Evolutionary conservation across 2,329 filamentous ascomycete genomes (phyloP).

Genomic region (Xylaria multiplex): DNA sequence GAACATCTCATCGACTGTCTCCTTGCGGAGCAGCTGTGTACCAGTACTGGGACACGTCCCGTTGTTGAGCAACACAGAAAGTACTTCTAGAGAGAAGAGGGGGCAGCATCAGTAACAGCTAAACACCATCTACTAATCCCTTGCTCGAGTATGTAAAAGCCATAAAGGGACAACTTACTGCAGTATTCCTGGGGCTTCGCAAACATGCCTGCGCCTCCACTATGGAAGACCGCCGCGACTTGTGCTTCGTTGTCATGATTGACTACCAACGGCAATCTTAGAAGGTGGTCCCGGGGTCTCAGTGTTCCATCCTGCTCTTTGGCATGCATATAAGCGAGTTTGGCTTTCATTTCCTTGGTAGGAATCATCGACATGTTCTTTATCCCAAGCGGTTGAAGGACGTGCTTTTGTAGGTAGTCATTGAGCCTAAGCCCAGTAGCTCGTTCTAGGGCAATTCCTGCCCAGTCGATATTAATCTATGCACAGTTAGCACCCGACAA

Average conservation of each 20-base stretch:
- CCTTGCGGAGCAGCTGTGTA: constrained; percentile 61
- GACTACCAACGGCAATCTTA: constrained; percentile 57
- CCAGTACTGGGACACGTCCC: constrained; percentile 68
- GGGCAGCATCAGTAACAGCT: not conserved
- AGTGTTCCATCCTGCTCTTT: constrained; percentile 58
- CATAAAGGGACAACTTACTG: constrained; percentile 53
- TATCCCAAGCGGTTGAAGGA: constrained; percentile 60
- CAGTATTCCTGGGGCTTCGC: constrained; percentile 69
- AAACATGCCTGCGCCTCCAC: constrained; percentile 70
- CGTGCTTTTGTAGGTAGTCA: constrained; percentile 59
- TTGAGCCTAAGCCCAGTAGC: constrained; percentile 56
- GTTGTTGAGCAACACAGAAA: constrained; percentile 71
- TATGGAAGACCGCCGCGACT: constrained; percentile 60
- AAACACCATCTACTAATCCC: not conserved
- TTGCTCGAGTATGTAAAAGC: not conserved
- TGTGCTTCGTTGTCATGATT: constrained; percentile 54
- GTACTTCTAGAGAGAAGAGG: constrained; percentile 57
- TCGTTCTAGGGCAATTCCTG: constrained; percentile 60
- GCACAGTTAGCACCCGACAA: constrained; percentile 8
- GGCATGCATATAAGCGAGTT: constrained; percentile 67
- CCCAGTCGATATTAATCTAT: constrained; percentile 65
- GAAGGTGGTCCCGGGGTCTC: constrained; percentile 59
- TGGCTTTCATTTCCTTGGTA: constrained; percentile 60
- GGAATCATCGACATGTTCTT: constrained; percentile 67
- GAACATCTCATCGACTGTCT: constrained; percentile 72